Evolutionary conservation across 2,329 filamentous ascomycete species (phyloP), one percentile per base, ranked within the genome.

Genomic region (Fusarium napiforme): DNA sequence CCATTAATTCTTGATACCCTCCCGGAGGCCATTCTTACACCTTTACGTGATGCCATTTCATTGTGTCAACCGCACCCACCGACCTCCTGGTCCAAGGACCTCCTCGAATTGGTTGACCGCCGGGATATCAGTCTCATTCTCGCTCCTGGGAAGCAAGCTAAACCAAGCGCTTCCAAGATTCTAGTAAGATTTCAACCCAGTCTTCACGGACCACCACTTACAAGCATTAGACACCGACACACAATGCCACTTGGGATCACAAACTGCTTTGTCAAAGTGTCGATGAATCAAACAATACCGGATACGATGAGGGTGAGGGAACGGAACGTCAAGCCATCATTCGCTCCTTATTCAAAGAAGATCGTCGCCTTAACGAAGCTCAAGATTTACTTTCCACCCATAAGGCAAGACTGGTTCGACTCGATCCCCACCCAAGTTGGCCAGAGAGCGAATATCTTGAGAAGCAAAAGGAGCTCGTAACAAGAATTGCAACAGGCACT

Each of bases 381-480:
- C 91, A 92, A 61, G 90, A 89, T 60, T 86, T 99, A 62, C 86
- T 99, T n/a, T 95, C 96, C 64, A 96, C 96, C 34, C 91, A 93
- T 59, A 93, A 93, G 78, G 87, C 94, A 19, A 91, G 96, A 46
- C 85, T 93, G 16, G 91, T 96, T n/a, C 92, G 93, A 58, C 92
- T 96, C 69, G 87, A 92, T 43, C 89, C 92, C 4, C 88, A 94
- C 71, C 90, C 93, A 2, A 89, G 90, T 45, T 96, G 94, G 93
- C 90, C 92, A 28, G 96, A 99, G 79, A 92, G 93, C 21, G 92
- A 96, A 69, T 91, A 97, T 64, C 86, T 99, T 15, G 96, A 99
- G 80, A 93, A 93, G 67, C 96, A 99, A 81, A 97, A 98, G 81
- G 92, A 94, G 69, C 87, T 97, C 37, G 95, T 96, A 65, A 93